Evolutionary conservation across 2,329 filamentous ascomycete species (phyloP).

Genomic region (Teratosphaeria epicoccoides): DNA sequence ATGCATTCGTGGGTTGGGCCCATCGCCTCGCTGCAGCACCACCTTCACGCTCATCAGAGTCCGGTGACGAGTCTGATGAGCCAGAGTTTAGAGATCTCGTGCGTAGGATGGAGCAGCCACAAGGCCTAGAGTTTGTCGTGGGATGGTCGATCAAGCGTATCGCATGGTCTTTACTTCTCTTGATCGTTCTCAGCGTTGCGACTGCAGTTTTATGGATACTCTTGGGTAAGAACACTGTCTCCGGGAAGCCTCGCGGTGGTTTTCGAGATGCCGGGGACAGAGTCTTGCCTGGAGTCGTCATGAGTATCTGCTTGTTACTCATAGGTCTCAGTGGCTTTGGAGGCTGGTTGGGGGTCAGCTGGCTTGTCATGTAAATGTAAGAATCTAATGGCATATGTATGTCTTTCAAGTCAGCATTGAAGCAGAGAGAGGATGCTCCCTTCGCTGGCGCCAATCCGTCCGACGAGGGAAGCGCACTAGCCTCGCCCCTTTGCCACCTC

Average conservation of each 20-base stretch:
- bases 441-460: too few species aligned
- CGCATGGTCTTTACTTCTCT: constrained; percentile 16
- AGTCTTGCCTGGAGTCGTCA: constrained; percentile 23
- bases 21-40: constrained; percentile 24
- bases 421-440: background rate
- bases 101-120: constrained; percentile 16
- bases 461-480: too few species aligned
- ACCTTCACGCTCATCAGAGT: constrained; percentile 1
- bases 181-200: constrained; percentile 21
- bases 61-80: constrained; percentile 3
- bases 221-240: constrained; percentile 19
- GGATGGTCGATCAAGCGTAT: constrained; percentile 25
- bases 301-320: constrained; percentile 27
- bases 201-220: constrained; percentile 28
- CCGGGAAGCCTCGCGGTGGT: constrained; percentile 11
- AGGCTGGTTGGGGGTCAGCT: constrained; percentile 29
- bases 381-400: background rate
- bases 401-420: too few species aligned
- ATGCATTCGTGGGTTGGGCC: constrained; percentile 36
- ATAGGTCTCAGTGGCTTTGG: constrained; percentile 23
- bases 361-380: constrained; percentile 23
- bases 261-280: constrained; percentile 25
- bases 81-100: constrained; percentile 8
- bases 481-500: too few species aligned
- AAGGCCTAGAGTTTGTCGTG: constrained; percentile 28